phyloP scores from a whole-genome alignment of 176 grass and related monocot species.

The Poa annua region DNA sequence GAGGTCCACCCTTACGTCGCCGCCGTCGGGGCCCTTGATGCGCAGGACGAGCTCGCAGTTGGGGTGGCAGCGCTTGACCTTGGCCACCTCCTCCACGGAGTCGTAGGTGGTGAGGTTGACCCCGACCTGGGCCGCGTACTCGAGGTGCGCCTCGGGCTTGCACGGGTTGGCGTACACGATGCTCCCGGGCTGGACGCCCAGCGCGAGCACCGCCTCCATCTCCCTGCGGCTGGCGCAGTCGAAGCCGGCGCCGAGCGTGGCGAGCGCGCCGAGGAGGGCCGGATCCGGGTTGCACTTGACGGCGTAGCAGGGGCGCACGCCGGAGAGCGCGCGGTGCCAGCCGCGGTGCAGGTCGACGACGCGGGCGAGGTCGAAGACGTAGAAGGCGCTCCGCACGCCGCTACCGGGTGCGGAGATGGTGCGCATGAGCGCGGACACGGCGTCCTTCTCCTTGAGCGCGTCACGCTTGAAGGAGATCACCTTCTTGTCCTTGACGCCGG shows the following conservation, averaged over 20 bases:
- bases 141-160: constrained; percentile 25
- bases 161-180: constrained; percentile 11
- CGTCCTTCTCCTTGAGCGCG: constrained; percentile 25
- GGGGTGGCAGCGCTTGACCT: constrained; percentile 19
- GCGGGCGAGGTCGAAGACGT: background rate
- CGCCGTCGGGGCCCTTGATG: background rate
- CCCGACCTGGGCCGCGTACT: background rate
- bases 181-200: background rate
- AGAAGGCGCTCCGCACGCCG: background rate
- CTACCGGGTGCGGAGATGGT: background rate
- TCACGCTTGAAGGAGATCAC: constrained; percentile 17
- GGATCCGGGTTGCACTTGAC: constrained; percentile 39
- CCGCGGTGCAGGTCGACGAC: background rate
- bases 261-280: constrained; percentile 25
- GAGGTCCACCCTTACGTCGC: background rate
- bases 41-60: background rate
- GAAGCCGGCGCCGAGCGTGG: background rate
- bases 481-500: constrained; percentile 46
- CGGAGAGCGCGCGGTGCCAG: background rate
- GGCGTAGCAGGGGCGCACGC: constrained; percentile 18
- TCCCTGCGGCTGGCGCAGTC: constrained; percentile 39
- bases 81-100: constrained; percentile 7
- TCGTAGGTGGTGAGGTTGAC: constrained; percentile 24
- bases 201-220: constrained; percentile 25
- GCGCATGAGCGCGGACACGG: background rate